phyloP scores from a whole-genome alignment of 768 basidiomycete genomes.

The Kwoniella sp. region DNA sequence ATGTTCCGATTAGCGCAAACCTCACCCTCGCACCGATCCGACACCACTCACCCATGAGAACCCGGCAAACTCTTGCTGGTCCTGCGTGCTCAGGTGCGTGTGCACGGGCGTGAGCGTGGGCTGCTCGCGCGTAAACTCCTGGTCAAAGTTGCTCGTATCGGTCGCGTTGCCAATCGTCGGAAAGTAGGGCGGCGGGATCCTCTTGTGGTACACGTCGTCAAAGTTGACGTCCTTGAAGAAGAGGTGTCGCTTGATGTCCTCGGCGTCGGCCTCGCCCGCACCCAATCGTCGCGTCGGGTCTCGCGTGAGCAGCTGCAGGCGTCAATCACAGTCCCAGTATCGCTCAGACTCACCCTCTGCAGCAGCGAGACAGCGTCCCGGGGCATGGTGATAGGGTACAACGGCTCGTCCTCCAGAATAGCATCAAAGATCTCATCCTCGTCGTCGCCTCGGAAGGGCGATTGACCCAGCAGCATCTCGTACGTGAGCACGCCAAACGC shows the following conservation, averaged over 20 bases:
- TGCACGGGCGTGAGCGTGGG: constrained; percentile 97
- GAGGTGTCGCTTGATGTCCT: constrained; percentile 92
- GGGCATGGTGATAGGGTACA: constrained; percentile 99
- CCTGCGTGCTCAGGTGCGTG: constrained; percentile 78
- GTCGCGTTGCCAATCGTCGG: constrained; percentile 67
- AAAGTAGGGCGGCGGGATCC: constrained; percentile 95
- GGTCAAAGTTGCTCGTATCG: constrained; percentile 67
- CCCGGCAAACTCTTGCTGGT: constrained; percentile 93
- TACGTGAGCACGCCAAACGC: constrained; percentile 98
- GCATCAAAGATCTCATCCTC: constrained; percentile 99
- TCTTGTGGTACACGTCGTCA: constrained; percentile 95
- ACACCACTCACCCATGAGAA: constrained; percentile 69
- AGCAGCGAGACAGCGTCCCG: constrained; percentile 91
- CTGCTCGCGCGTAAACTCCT: constrained; percentile 94
- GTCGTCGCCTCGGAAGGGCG: constrained; percentile 97
- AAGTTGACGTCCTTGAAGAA: constrained; percentile 99
- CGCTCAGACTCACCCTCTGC: constrained; percentile 64
- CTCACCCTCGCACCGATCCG: neutral
- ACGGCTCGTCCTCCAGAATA: constrained; percentile 93
- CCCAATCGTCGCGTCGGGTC: constrained; percentile 88
- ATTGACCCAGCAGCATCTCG: constrained; percentile 98
- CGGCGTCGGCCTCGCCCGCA: constrained; percentile 84
- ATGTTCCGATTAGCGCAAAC: neutral
- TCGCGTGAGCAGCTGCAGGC: constrained; percentile 72
- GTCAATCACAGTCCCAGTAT: neutral